Base-by-base conservation (phyloP, 441 rosid genomes). In the Gossypium davidsonii region DNA sequence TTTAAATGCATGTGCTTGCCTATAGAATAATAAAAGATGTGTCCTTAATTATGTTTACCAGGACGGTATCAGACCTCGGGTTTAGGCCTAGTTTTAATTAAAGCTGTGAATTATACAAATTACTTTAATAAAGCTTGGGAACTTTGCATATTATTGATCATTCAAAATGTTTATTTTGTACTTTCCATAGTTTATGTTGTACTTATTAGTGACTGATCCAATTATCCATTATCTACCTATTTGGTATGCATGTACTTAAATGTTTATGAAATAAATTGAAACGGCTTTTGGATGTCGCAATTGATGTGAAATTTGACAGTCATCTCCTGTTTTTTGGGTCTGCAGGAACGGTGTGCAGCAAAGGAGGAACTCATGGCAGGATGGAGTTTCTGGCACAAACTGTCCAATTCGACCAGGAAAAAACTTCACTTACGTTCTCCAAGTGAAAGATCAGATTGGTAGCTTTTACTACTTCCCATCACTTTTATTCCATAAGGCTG, bases 361-460 rank as follows among this genome's bases (percentile, higher is more conserved):
- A 59, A 83, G 89, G 72, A 84, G 80, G 79, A 88, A 88, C 53
- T 88, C 90, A 37, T 88, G 85, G 83, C 90, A 85, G 78, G 92
- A 88, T 57, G 92, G 90, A 73, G 90, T 88, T 0, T 23, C 49
- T 1, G 92, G 92, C 44, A 86, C 92, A 10, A 88, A 78, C 59
- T 88, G 92, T 78, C 92, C 89, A 2, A 86, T 88, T 48, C 84
- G 83, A 48, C 89, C 88, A 0, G 87, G 89, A 71, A 86, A 75
- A 79, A 88, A 83, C 80, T 85, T 82, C 78, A 88, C 90, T 3
- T 88, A 86, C 39, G 63, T 78, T 26, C 77, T 88, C 55, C 92
- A 88, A 74, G 85, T 82, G 51, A 88, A 88, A 77, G 92, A 88
- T 67, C 92, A 86, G 77, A 88, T 88, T 14, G 92, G 90, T 56